A percentile compares a stretch with the other conserved stretches of the same genome.
Evolutionary conservation across 192 early-diverging fungal genomes (phyloP).

Genomic region (Jimgerdemannia flammicorona): DNA sequence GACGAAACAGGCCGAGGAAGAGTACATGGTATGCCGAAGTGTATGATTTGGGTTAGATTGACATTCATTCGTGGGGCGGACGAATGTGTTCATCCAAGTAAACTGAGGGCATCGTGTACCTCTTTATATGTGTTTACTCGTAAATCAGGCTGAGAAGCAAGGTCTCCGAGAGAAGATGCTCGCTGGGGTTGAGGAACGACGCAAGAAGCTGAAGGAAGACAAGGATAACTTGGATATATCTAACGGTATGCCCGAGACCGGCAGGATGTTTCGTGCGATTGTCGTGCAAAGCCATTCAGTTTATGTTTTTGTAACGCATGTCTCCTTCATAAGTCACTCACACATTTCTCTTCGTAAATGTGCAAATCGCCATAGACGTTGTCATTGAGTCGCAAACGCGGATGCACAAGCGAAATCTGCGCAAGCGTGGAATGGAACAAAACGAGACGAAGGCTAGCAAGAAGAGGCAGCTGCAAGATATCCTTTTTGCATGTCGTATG

Average conservation of each 20-base stretch:
- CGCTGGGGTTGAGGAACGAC: constrained; percentile 71
- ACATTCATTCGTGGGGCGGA: neutral
- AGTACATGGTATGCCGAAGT: constrained; percentile 51
- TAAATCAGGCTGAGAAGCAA: constrained; percentile 54
- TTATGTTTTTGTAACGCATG: neutral
- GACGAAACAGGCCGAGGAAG: constrained; percentile 56
- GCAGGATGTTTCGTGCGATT: too few relatives aligned
- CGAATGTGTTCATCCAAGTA: neutral
- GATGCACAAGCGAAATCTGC: constrained; percentile 47
- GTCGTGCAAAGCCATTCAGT: too few relatives aligned
- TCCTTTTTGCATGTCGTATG: constrained; percentile 20
- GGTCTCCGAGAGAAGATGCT: constrained; percentile 72
- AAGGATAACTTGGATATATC: constrained; percentile 77
- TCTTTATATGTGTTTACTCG: constrained; percentile 5
- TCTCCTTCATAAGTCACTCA: constrained; percentile 3
- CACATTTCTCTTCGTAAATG: constrained; percentile 1
- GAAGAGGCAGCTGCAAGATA: constrained; percentile 27
- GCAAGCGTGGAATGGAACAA: constrained; percentile 50
- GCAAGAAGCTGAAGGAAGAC: constrained; percentile 75
- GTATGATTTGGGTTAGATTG: neutral
- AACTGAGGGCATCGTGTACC: neutral
- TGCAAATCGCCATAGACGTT: constrained; percentile 10
- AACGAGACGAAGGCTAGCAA: constrained; percentile 29
- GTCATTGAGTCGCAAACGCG: constrained; percentile 20
- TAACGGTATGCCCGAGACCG: constrained; percentile 34